phyloP scores from a whole-genome alignment of 2,329 filamentous ascomycete species.

The Nemania bipapillata region DNA sequence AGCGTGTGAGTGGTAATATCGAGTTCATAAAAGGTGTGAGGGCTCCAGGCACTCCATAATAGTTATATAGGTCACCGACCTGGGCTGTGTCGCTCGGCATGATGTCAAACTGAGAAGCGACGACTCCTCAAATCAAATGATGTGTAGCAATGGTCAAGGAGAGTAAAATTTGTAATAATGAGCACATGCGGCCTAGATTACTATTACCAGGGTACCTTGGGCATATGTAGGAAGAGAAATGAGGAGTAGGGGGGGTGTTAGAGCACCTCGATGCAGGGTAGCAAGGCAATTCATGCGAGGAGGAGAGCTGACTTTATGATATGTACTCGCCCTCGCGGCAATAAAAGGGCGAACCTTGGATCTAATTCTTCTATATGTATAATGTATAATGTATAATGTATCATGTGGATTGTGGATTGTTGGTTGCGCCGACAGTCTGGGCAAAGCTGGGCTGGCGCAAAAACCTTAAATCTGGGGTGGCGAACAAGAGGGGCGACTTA shows the following conservation, averaged over 20 bases:
- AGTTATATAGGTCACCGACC: constrained; percentile 36
- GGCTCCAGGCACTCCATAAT: constrained; percentile 43
- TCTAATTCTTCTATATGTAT: background rate
- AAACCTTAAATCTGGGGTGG: constrained; percentile 27
- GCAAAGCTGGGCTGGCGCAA: background rate
- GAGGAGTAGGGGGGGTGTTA: too few relatives aligned
- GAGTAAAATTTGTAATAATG: constrained; percentile 24
- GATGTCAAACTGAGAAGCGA: constrained; percentile 34
- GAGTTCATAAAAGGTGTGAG: constrained; percentile 40
- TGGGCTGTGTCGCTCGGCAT: constrained; percentile 38
- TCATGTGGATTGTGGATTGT: background rate
- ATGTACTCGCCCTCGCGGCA: background rate
- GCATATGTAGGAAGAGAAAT: background rate
- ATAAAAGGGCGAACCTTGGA: background rate
- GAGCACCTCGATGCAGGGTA: constrained; percentile 28
- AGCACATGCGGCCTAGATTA: constrained; percentile 17
- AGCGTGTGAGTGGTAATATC: constrained; percentile 35
- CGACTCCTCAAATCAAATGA: constrained; percentile 21
- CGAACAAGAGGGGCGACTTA: constrained; percentile 17
- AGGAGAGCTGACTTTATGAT: constrained; percentile 30
- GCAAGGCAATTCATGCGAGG: constrained; percentile 28
- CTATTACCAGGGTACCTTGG: constrained; percentile 5
- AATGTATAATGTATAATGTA: too few relatives aligned
- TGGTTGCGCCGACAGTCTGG: constrained; percentile 33
- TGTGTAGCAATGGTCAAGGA: constrained; percentile 28